Evolutionary conservation across 1,284 basidiomycete genomes (phyloP), one percentile per base, ranked within the genome.

Genomic region (Ceratobasidium papillatum): DNA sequence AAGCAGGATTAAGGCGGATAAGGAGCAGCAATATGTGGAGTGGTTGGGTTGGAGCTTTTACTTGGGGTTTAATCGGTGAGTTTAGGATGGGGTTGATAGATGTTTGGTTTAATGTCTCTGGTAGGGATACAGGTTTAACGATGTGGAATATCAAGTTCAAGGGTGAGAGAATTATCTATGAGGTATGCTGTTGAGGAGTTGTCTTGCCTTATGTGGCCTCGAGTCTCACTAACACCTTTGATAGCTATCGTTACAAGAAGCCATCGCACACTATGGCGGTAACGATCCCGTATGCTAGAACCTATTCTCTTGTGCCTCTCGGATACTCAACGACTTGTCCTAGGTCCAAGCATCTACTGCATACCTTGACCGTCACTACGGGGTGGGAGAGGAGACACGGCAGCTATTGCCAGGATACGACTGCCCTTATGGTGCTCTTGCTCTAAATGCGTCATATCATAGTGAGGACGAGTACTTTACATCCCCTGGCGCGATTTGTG

Each of bases 11-110:
- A 82, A 87, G 51, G 85, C 91, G 17, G 88, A 91, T 78, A 79
- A 78, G 27, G 82, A 84, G 56, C 80, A 82, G 64, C 84, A 87
- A 77, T 91, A 87, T 76, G 81, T 91, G 41, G 87, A 84, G 64
- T 91, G 89, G 89, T 88, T 90, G 87, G 87, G 86, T 1, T 90
- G 87, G 87, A 84, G 85, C 0, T 78, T 90, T 80, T 91, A 88
- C 78, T 82, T 90, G 32, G 85, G 87, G 69, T 91, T 91, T 78
- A 86, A 89, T 68, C 81, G 89, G 45, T 90, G 90, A 38, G 47
- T 56, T 45, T n/a, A 4, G 45, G 34, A 38, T 4, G 1, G 38
- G 12, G 58, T 58, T 7, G 52, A 25, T 27, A 34, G 1, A 27
- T 62, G 11, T 56, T 45, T 41, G 54, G 38, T 72, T 19, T n/a